Conservation (phyloP, 768 basidiomycete genomes). For the Phaffia australis region DNA sequence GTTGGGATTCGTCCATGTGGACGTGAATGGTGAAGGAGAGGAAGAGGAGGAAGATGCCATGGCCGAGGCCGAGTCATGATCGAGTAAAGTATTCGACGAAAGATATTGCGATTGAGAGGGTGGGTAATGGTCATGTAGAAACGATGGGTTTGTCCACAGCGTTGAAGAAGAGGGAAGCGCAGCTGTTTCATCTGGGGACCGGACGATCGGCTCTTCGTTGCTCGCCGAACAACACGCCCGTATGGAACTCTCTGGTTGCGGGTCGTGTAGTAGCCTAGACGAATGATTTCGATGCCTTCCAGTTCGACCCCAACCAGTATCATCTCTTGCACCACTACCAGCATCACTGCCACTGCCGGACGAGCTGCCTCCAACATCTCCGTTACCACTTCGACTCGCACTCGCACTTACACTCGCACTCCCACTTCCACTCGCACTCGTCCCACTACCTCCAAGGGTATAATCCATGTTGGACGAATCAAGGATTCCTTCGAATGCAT, state of each 20-base stretch:
- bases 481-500: conserved; percentile 24
- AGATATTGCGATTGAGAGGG: not conserved
- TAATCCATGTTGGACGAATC: not conserved
- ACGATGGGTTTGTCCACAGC: conserved; percentile 34
- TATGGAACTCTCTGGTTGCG: not conserved
- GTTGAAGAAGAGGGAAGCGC: conserved; percentile 21
- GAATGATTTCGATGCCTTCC: not conserved
- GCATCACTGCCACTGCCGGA: conserved; percentile 10
- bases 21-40: not conserved
- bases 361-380: conserved; percentile 25
- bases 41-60: not conserved
- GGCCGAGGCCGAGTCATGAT: not conserved
- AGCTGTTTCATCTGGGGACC: not conserved
- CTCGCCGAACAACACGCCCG: too few species aligned
- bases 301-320: conserved; percentile 8
- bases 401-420: conserved; percentile 26
- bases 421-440: conserved; percentile 22
- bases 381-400: conserved; percentile 17
- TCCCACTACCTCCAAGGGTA: conserved; percentile 14
- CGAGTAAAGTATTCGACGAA: not conserved
- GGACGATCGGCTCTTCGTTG: not conserved
- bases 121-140: not conserved
- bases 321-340: conserved; percentile 9
- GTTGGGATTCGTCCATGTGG: too few species aligned
- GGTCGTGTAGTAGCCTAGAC: not conserved